Conservation (phyloP, 176 grass and related monocot genomes). For the Juncus effusus region DNA sequence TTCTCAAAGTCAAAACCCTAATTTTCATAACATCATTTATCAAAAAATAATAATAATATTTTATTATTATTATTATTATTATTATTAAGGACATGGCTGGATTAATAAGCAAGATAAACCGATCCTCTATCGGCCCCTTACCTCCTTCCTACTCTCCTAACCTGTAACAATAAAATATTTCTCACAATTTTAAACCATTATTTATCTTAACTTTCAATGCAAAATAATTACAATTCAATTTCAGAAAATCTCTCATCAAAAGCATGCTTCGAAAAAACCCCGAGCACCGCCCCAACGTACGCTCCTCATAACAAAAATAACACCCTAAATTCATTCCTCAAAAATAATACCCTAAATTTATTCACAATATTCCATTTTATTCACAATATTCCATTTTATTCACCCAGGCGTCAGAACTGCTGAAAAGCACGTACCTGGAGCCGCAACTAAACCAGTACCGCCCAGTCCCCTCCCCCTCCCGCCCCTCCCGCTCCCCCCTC, state of each 20-base stretch:
- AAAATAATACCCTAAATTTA: conserved; percentile 20
- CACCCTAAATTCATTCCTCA: conserved; percentile 5
- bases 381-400: conserved; percentile 19
- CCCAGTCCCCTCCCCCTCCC: conserved; percentile 36
- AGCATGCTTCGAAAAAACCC: conserved; percentile 96
- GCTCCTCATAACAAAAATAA: conserved; percentile 35
- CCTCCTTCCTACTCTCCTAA: conserved; percentile 83
- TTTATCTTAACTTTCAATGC: background rate
- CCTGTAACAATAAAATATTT: conserved; percentile 44
- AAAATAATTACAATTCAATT: conserved; percentile 19
- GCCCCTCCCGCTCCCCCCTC: conserved; percentile 32
- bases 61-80: conserved; percentile 18
- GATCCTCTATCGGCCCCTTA: conserved; percentile 89
- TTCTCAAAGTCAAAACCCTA: background rate
- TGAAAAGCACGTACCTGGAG: conserved; percentile 75
- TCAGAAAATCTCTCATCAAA: conserved; percentile 91
- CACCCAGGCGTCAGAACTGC: conserved; percentile 82
- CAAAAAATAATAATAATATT: background rate
- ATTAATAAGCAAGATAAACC: conserved; percentile 99
- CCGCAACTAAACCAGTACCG: conserved; percentile 63
- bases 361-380: conserved; percentile 21
- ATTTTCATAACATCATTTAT: background rate
- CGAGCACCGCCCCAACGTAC: conserved; percentile 93
- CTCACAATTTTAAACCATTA: background rate
- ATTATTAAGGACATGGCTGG: conserved; percentile 99